A percentile compares a stretch with the other conserved stretches of the same genome.
phyloP scores from a whole-genome alignment of 2,329 filamentous ascomycete genomes.

The Sclerotinia nivalis region DNA sequence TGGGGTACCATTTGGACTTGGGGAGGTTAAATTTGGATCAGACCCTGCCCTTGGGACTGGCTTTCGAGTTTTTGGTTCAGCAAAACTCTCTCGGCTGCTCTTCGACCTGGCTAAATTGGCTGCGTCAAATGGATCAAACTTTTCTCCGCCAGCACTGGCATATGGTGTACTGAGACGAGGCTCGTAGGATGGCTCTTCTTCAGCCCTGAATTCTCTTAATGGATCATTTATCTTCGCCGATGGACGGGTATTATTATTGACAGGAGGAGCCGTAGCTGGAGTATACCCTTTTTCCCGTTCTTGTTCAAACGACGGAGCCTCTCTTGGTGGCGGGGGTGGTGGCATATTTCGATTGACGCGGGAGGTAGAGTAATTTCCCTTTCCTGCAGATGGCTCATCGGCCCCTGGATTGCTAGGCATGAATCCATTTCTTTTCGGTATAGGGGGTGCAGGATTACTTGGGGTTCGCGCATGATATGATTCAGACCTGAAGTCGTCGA shows the following conservation, averaged over 20 bases:
- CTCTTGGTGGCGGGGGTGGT: constrained; percentile 33
- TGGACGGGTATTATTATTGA: constrained; percentile 25
- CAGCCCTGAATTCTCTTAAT: constrained; percentile 48
- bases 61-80: constrained; percentile 17
- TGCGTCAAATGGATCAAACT: constrained; percentile 57
- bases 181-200: constrained; percentile 43
- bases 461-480: constrained; percentile 31
- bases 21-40: constrained; percentile 35
- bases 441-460: constrained; percentile 29
- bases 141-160: constrained; percentile 57
- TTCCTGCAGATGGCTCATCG: constrained; percentile 41
- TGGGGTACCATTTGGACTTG: constrained; percentile 28
- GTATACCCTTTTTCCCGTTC: constrained; percentile 18
- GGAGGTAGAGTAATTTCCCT: constrained; percentile 38
- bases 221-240: constrained; percentile 44
- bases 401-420: constrained; percentile 39
- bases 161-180: constrained; percentile 60
- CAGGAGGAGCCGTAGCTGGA: constrained; percentile 6
- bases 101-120: constrained; percentile 39
- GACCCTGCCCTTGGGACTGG: constrained; percentile 35
- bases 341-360: constrained; percentile 36
- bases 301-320: constrained; percentile 9
- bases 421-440: constrained; percentile 38
- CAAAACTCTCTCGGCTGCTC: constrained; percentile 34
- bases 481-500: constrained; percentile 31